Evolutionary conservation across 768 basidiomycete species (phyloP).

Genomic region (Lactarius indigo): DNA sequence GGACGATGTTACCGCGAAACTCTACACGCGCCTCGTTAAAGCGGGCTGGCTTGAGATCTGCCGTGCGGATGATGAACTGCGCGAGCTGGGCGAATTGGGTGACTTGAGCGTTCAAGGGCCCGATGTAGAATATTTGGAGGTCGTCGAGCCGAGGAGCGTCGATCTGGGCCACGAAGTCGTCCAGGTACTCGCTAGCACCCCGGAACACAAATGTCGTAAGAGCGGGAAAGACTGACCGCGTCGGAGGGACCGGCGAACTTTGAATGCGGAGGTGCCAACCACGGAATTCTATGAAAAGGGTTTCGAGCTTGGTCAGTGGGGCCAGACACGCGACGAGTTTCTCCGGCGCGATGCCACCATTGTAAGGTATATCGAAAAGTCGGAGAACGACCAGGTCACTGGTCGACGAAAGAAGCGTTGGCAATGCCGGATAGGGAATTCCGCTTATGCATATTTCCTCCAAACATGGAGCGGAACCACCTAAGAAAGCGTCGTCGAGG

Average conservation of each 20-base stretch:
- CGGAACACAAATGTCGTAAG: background rate
- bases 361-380: background rate
- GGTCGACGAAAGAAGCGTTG: background rate
- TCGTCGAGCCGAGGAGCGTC: background rate
- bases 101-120: background rate
- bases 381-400: background rate
- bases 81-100: background rate
- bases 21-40: background rate
- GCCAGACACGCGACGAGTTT: background rate
- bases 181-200: slow-evolving; percentile 5
- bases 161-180: background rate
- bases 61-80: background rate
- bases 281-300: background rate
- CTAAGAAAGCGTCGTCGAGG: background rate
- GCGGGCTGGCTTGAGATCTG: background rate
- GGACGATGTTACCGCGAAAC: background rate
- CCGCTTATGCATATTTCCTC: background rate
- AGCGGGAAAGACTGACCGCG: background rate
- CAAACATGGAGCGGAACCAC: background rate
- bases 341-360: slow-evolving; percentile 1
- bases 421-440: background rate
- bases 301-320: background rate
- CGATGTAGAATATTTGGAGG: background rate
- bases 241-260: background rate
- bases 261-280: background rate